phyloP scores from a whole-genome alignment of 345 rosid genomes.

The Aquilaria yunnanensis region DNA sequence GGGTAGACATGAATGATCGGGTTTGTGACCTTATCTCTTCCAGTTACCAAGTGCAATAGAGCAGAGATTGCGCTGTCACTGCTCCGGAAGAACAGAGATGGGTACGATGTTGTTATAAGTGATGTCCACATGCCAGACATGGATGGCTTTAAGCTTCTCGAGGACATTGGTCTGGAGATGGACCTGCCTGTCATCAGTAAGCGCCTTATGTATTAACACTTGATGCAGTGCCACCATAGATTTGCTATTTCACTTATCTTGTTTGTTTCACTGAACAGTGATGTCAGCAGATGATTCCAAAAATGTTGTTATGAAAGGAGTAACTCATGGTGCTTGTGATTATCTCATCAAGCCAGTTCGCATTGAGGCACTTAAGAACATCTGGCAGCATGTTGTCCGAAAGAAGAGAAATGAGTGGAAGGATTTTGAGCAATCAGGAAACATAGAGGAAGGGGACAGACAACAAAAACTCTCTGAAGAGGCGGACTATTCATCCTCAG shows the following conservation, averaged over 20 bases:
- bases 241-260: conserved; percentile 1
- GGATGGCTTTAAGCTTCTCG: conserved; percentile 82
- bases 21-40: conserved; percentile 7
- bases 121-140: conserved; percentile 93
- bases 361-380: conserved; percentile 64
- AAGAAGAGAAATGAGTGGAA: conserved; percentile 50
- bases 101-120: conserved; percentile 73
- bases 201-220: conserved; percentile 5
- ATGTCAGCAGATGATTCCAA: conserved; percentile 87
- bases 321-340: conserved; percentile 81
- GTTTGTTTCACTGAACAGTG: conserved; percentile 38
- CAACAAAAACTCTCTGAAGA: conserved; percentile 42
- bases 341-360: conserved; percentile 76
- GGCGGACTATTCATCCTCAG: conserved; percentile 57
- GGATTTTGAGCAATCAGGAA: conserved; percentile 54
- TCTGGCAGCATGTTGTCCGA: conserved; percentile 79
- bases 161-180: conserved; percentile 63
- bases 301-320: conserved; percentile 60
- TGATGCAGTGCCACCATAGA: not conserved
- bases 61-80: conserved; percentile 73
- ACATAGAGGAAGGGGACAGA: conserved; percentile 49
- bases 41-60: conserved; percentile 87
- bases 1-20: no score
- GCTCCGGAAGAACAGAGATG: conserved; percentile 41
- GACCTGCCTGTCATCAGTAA: conserved; percentile 88